phyloP scores from a whole-genome alignment of 2,329 filamentous ascomycete species.

The Botrytis medusae region DNA sequence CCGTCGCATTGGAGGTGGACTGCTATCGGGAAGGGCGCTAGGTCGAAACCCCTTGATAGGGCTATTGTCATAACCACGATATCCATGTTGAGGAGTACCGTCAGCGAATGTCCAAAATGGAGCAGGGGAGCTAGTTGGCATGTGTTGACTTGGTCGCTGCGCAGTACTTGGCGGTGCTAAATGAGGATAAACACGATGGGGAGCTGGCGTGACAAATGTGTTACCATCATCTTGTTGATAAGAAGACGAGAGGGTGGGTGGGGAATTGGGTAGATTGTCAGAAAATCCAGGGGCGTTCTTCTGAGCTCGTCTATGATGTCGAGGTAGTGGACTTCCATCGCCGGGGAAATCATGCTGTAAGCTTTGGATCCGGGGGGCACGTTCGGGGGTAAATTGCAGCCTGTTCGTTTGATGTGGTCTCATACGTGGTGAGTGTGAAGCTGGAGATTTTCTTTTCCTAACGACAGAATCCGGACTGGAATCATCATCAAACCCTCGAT shows the following conservation, averaged over 20 bases:
- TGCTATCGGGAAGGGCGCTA: conserved; percentile 53
- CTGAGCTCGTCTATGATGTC: conserved; percentile 48
- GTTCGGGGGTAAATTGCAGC: conserved; percentile 58
- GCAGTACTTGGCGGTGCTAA: conserved; percentile 78
- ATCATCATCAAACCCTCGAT: conserved; percentile 56
- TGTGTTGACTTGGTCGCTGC: conserved; percentile 78
- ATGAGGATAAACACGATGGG: conserved; percentile 69
- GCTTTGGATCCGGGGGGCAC: conserved; percentile 44
- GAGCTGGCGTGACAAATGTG: conserved; percentile 70
- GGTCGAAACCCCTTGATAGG: conserved; percentile 50
- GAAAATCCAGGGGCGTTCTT: conserved; percentile 49
- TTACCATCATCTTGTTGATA: conserved; percentile 60
- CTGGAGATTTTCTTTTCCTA: conserved; percentile 56
- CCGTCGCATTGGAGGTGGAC: conserved; percentile 47
- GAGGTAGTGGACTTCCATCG: conserved; percentile 62
- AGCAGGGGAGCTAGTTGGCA: conserved; percentile 81
- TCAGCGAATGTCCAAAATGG: conserved; percentile 86
- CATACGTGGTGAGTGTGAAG: conserved; percentile 55
- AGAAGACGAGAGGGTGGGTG: conserved; percentile 59
- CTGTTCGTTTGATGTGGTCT: conserved; percentile 47
- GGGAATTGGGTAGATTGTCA: conserved; percentile 55
- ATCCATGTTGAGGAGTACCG: conserved; percentile 63
- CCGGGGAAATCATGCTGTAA: conserved; percentile 35
- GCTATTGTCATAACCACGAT: conserved; percentile 54
- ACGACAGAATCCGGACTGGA: conserved; percentile 51